Evolutionary conservation across 1,284 basidiomycete genomes (phyloP), one percentile per base, ranked within the genome.

Genomic region (Sanguinoderma infundibulare): DNA sequence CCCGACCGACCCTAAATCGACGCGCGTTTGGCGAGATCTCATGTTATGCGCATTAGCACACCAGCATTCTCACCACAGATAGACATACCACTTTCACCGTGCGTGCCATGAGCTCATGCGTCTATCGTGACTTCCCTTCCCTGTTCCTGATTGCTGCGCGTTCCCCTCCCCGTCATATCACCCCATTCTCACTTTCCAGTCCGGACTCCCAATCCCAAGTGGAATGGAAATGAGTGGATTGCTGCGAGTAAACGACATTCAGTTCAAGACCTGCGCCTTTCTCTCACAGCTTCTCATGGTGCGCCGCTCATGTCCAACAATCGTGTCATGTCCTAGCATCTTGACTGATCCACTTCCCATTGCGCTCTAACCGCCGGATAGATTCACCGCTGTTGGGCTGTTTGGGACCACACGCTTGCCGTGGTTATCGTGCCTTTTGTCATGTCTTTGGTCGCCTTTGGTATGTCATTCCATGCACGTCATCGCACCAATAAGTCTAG

Each of bases 331-430:
- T 47, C 5, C 26, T 12, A 26, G 22, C 38, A 5, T 12, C 24
- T 42, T 26, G 30, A 34, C 51, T 55, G 38, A 61, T 53, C 5
- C 14, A 26, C n/a, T 51, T 26, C 8, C 8, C 14, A 32, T 50
- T 12, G 15, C n/a, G 24, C 17, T 39, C 38, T 17, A 17, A 30
- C 15, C 1, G 4, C 30, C 32, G 50, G 40, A 61, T 53, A 64
- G 65, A 67, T 62, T 32, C 62, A 64, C 28, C 65, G 65, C 38
- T 67, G 65, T 42, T 67, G 65, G 65, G 60, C 62, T 12, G 56
- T 64, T 39, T 67, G 65, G 65, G 60, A 67, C 36, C 57, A 52
- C 15, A 46, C 38, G 10, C 47, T 40, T 36, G 10, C 36, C 39
- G 52, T 67, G n/a, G 58, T 67, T 50, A 42, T 49, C 51, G 44